Percentiles rank a stretch among this genome's conserved stretches.
These are phyloP conservation scores for Trichomonas vaginalis DNA, from an alignment of 208 protist species.

Conservation along the genomic window DNA sequence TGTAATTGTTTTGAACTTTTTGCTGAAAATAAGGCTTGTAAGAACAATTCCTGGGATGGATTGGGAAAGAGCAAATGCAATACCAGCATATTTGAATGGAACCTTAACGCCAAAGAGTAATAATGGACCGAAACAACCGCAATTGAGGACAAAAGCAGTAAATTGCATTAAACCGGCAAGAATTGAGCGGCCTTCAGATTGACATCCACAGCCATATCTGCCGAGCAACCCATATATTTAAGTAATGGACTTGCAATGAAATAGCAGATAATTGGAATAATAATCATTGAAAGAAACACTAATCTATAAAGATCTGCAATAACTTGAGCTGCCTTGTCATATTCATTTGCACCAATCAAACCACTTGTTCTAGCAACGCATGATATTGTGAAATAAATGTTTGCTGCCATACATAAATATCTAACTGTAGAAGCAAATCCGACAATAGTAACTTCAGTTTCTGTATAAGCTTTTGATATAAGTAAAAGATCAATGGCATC, in stretches of 20 bases:
- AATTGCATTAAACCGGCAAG: not conserved
- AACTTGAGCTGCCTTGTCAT: not conserved
- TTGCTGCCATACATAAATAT: too few relatives aligned
- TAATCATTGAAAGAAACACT: not conserved
- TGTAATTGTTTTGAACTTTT: not conserved
- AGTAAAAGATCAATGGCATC: not conserved
- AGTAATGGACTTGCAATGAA: too few relatives aligned
- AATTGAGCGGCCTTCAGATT: not conserved
- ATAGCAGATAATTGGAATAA: not conserved
- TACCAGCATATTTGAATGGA: not conserved
- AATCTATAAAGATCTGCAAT: not conserved
- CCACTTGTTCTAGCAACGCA: not conserved
- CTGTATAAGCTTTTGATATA: not conserved
- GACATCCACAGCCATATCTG: not conserved
- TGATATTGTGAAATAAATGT: not conserved
- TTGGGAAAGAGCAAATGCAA: not conserved
- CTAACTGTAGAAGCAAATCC: not conserved
- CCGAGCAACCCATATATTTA: not conserved
- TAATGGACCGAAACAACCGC: not conserved
- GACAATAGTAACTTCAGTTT: not conserved
- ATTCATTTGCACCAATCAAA: not conserved
- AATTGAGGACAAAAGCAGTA: not conserved
- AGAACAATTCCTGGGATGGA: not conserved
- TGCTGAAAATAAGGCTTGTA: not conserved
- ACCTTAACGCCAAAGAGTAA: not conserved